Evolutionary conservation across 2,329 filamentous ascomycete genomes (phyloP).

Genomic region (Zasmidium citrigriseum): DNA sequence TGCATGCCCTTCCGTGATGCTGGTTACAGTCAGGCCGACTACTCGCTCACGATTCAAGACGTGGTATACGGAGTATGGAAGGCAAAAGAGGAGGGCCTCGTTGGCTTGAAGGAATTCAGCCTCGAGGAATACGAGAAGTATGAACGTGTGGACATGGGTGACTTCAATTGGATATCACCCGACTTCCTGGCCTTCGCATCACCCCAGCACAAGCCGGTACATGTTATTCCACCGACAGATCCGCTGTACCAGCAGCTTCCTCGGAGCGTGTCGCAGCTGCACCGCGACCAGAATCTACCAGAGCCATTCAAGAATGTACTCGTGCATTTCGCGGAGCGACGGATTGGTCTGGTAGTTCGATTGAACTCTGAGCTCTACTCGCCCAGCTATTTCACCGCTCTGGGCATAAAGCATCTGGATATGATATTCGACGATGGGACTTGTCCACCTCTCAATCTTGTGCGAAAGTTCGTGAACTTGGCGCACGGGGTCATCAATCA

Average conservation of each 20-base stretch:
- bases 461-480: constrained; percentile 90
- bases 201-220: constrained; percentile 77
- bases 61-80: constrained; percentile 99
- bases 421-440: constrained; percentile 99
- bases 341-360: constrained; percentile 90
- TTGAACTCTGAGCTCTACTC: constrained; percentile 96
- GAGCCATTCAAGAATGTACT: constrained; percentile 95
- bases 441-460: constrained; percentile 84
- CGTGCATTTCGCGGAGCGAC: constrained; percentile 80
- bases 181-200: constrained; percentile 96
- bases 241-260: constrained; percentile 75
- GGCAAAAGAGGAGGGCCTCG: constrained; percentile 92
- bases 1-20: constrained; percentile 99
- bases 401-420: constrained; percentile 93
- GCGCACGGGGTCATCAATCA: constrained; percentile 92
- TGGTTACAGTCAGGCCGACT: constrained; percentile 97
- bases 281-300: constrained; percentile 67
- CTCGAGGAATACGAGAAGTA: constrained; percentile 96
- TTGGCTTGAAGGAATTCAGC: constrained; percentile 89
- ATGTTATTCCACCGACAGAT: constrained; percentile 70
- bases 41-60: constrained; percentile 92
- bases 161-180: constrained; percentile 99
- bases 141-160: constrained; percentile 94
- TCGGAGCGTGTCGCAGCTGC: constrained; percentile 71
- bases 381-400: constrained; percentile 91